Conservation (phyloP, 108 stramenopile genomes). For the Skeletonema marinoi region DNA sequence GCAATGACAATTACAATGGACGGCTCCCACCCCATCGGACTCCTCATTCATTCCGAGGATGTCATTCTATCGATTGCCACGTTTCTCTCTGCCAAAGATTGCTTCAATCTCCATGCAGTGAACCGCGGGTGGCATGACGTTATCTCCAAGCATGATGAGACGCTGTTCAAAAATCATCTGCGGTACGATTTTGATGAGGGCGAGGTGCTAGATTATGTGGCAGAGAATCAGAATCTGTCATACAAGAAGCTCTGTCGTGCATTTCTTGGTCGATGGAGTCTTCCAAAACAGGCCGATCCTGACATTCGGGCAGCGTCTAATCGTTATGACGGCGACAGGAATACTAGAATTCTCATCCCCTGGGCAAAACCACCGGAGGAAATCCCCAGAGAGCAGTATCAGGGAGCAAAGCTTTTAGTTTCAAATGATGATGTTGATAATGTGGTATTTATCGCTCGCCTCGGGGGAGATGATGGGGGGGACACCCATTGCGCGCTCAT, state of each 20-base stretch:
- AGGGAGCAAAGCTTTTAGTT: neutral
- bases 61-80: neutral
- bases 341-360: neutral
- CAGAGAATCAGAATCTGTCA: neutral
- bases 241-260: neutral
- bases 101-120: neutral
- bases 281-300: neutral
- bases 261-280: neutral
- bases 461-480: no score
- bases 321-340: neutral
- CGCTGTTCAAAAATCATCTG: neutral
- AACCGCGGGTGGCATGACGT: neutral
- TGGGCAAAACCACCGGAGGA: neutral
- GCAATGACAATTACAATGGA: neutral
- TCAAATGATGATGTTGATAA: neutral
- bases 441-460: conserved; percentile 1
- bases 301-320: neutral
- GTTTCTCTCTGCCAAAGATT: neutral
- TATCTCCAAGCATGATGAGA: neutral
- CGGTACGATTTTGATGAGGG: conserved; percentile 2
- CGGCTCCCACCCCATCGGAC: neutral
- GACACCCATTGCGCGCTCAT: no score
- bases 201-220: neutral
- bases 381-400: neutral
- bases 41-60: neutral